Evolutionary conservation across 2,329 filamentous ascomycete species (phyloP).

Genomic region (Exophiala aquamarina): DNA sequence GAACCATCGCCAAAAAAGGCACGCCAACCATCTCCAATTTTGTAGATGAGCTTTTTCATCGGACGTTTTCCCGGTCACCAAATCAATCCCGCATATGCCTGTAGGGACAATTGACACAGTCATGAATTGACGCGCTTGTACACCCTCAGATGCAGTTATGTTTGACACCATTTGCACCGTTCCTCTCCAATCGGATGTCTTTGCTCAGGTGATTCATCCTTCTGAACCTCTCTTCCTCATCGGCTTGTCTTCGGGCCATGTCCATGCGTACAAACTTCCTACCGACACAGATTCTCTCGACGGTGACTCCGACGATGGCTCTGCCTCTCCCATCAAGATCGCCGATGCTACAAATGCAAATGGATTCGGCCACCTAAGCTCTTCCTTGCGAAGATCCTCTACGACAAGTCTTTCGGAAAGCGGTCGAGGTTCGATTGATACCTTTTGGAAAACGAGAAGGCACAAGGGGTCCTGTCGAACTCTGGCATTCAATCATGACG

Average conservation of each 20-base stretch:
- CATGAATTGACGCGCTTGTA: too few species aligned
- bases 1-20: too few species aligned
- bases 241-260: constrained; percentile 61
- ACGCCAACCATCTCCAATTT: too few species aligned
- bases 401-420: constrained; percentile 45
- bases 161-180: constrained; percentile 91
- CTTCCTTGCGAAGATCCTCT: constrained; percentile 31
- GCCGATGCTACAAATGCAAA: constrained; percentile 14
- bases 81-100: too few species aligned
- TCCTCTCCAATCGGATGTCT: constrained; percentile 81
- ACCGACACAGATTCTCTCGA: constrained; percentile 47
- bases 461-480: constrained; percentile 93
- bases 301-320: constrained; percentile 11
- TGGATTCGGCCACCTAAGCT: constrained; percentile 14
- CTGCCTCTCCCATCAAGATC: constrained; percentile 10
- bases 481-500: constrained; percentile 76
- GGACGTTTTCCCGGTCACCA: too few species aligned
- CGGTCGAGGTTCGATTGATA: constrained; percentile 76
- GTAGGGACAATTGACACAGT: too few species aligned
- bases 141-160: constrained; percentile 11
- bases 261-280: constrained; percentile 61
- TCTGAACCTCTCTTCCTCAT: constrained; percentile 80
- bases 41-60: too few species aligned
- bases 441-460: constrained; percentile 79
- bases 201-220: constrained; percentile 84